Conservation (phyloP, 305 asterid species). For the Fraxinus albicans region DNA sequence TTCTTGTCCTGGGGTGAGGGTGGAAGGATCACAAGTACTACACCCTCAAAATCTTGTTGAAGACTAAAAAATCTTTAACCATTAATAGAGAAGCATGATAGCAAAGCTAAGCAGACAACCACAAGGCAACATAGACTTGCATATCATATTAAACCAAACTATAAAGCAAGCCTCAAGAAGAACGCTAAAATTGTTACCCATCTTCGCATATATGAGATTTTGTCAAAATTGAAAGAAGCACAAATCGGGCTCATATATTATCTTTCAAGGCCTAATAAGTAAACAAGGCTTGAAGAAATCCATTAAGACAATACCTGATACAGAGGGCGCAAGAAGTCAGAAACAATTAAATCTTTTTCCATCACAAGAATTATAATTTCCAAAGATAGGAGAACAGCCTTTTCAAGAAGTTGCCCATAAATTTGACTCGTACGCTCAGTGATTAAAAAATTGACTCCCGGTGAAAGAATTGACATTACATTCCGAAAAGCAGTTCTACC, state of each 20-base stretch:
- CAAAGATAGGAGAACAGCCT: constrained; percentile 77
- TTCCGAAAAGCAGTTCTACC: constrained; percentile 85
- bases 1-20: neutral
- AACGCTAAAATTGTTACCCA: constrained; percentile 9
- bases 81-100: neutral
- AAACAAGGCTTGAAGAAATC: constrained; percentile 7
- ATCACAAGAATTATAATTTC: constrained; percentile 75
- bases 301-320: constrained; percentile 62
- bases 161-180: constrained; percentile 2
- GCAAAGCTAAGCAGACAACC: neutral
- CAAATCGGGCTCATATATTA: constrained; percentile 4
- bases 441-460: constrained; percentile 74
- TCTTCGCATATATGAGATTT: neutral
- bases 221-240: constrained; percentile 10
- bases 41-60: neutral
- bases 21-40: neutral
- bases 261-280: constrained; percentile 11
- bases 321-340: constrained; percentile 89
- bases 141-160: neutral
- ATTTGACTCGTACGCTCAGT: constrained; percentile 70
- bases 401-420: constrained; percentile 78
- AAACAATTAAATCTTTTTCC: constrained; percentile 76
- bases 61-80: neutral
- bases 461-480: constrained; percentile 71
- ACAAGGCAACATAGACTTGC: neutral